Evolutionary conservation across 805 yeast genomes (phyloP), one percentile per base, ranked within the genome.

Genomic region (Metschnikowia proteae): DNA sequence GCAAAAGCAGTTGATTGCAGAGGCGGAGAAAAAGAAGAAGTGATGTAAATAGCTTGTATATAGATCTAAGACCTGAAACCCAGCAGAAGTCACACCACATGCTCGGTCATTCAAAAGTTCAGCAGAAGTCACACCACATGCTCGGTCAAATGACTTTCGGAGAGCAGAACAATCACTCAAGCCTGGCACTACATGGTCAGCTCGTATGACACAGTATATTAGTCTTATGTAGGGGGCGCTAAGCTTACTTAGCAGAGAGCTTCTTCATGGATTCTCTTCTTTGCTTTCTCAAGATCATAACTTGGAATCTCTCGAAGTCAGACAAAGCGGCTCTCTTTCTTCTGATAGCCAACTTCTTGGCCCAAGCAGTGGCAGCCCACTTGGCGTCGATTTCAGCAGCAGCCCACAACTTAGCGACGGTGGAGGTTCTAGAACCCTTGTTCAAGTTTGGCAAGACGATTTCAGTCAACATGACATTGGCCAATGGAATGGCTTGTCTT

Each of bases 271-370:
- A 88, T 74, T 76, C 86, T 80, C 90, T 87, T 80, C 88, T 89
- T 83, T 95, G 97, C 85, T 92, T 94, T 87, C 87, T 94, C 75
- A 90, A 84, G 66, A 90, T 95, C 76, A 87, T 73, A 66, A 92
- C 99, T 84, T 92, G 97, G 97, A 94, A 94, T 85, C 99, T 91
- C 83, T 94, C 97, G 69, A 94, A 94, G 79, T 94, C 99, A 65
- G 92, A 73, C 75, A 95, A 86, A 71, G 84, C 80, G 68, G 95
- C 77, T 84, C 99, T 88, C 78, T 84, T 88, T 77, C 86, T 84
- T 78, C 88, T 89, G 78, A 88, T 86, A 73, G 95, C 97, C 68
- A 94, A 86, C 83, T 90, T 91, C 87, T 92, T 88, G 71, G 99
- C 97, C 97, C 97, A 90, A 48, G 96, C 74, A 60, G 98, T 79